A percentile compares a stretch with the other conserved stretches of the same genome.
Evolutionary conservation across 2,329 filamentous ascomycete species (phyloP).

Genomic region (Fusarium foetens): DNA sequence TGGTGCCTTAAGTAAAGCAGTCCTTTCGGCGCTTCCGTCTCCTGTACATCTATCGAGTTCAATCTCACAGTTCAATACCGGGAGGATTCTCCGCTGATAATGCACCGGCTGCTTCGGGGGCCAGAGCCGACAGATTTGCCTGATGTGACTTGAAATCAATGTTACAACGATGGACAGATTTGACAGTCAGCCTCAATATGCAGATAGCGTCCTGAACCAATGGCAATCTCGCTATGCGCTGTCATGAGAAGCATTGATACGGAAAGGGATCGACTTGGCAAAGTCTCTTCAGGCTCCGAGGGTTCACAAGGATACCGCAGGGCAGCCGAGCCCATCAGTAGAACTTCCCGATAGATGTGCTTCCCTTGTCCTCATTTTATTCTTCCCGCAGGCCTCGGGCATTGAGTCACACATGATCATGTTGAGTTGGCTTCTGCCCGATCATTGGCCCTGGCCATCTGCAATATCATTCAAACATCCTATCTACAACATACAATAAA

Average conservation of each 20-base stretch:
- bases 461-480: background rate
- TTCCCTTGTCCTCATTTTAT: background rate
- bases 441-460: background rate
- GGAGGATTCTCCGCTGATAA: background rate
- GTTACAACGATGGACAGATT: constrained; percentile 23
- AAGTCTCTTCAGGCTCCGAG: background rate
- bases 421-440: background rate
- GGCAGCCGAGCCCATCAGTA: background rate
- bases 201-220: constrained; percentile 29
- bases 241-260: background rate
- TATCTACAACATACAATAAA: background rate
- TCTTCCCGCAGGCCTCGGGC: background rate
- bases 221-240: background rate
- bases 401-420: background rate
- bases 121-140: constrained; percentile 7
- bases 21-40: background rate
- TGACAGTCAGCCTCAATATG: constrained; percentile 34
- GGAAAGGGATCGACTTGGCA: background rate
- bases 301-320: background rate
- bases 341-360: background rate
- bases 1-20: background rate
- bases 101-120: constrained; percentile 25
- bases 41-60: background rate
- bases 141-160: constrained; percentile 13
- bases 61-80: background rate